phyloP scores from a whole-genome alignment of 1,284 basidiomycete species.

The Schizophyllum commune region DNA sequence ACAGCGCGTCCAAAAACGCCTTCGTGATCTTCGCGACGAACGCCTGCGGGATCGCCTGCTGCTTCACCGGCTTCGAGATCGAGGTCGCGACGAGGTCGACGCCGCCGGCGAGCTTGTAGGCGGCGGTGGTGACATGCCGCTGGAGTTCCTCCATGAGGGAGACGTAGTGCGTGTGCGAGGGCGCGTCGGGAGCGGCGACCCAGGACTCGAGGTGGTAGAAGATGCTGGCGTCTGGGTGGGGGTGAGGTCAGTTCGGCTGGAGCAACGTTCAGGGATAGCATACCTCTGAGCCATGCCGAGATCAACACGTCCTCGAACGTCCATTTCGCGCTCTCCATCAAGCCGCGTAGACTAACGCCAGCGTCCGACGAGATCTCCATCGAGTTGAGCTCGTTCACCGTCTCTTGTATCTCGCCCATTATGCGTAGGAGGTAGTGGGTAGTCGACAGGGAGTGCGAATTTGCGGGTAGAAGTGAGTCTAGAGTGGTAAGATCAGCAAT shows the following conservation, averaged over 20 bases:
- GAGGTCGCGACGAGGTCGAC: slow-evolving; percentile 45
- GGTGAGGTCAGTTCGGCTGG: slow-evolving; percentile 1
- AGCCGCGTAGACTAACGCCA: slow-evolving; percentile 54
- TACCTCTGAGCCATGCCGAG: slow-evolving; percentile 78
- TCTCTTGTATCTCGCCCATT: slow-evolving; percentile 80
- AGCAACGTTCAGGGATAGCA: slow-evolving; percentile 12
- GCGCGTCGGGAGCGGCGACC: slow-evolving; percentile 52
- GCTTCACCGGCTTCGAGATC: slow-evolving; percentile 43
- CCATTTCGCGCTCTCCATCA: slow-evolving; percentile 84
- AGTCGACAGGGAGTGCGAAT: slow-evolving; percentile 79
- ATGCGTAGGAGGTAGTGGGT: slow-evolving; percentile 77
- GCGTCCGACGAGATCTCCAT: slow-evolving; percentile 81
- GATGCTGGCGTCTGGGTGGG: slow-evolving; percentile 69
- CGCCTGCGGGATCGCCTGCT: slow-evolving; percentile 47
- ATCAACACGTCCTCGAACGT: slow-evolving; percentile 81
- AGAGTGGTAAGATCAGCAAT: slow-evolving; percentile 15
- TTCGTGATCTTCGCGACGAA: slow-evolving; percentile 73
- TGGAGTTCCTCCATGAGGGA: slow-evolving; percentile 79
- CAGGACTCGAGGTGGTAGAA: slow-evolving; percentile 88
- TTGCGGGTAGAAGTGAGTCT: slow-evolving; percentile 64
- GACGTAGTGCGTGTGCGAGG: slow-evolving; percentile 61
- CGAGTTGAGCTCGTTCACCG: slow-evolving; percentile 71
- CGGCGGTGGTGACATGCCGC: slow-evolving; percentile 68
- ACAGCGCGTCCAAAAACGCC: slow-evolving; percentile 83
- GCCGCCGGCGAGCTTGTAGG: slow-evolving; percentile 81